A percentile compares a stretch with the other conserved stretches of the same genome.
phyloP scores from a whole-genome alignment of 179 eudicot species.

The Camellia oleifera region DNA sequence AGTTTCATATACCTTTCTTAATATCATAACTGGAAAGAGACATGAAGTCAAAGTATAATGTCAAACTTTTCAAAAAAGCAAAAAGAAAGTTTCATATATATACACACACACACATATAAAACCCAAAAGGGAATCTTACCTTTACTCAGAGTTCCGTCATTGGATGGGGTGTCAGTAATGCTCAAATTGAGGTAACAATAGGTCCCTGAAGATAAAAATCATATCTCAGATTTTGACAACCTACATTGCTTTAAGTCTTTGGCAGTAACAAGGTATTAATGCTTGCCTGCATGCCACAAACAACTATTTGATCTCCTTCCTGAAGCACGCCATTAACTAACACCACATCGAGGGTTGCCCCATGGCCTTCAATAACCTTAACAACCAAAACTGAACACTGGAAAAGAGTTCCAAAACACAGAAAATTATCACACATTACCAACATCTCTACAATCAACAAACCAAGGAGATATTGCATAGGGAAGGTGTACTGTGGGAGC shows the following conservation, averaged over 20 bases:
- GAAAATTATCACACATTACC: slow-evolving; percentile 18
- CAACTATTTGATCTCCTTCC: slow-evolving; percentile 94
- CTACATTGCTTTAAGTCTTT: slow-evolving; percentile 4
- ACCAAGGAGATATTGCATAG: background rate
- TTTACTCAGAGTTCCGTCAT: slow-evolving; percentile 95
- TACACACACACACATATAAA: too few relatives aligned
- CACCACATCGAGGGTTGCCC: slow-evolving; percentile 92
- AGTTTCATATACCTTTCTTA: background rate
- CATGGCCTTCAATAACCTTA: slow-evolving; percentile 94
- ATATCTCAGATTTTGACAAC: slow-evolving; percentile 3
- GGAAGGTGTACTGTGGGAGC: background rate
- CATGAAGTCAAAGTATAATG: background rate
- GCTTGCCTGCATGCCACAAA: slow-evolving; percentile 90
- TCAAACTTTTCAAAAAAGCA: background rate
- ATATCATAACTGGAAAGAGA: background rate
- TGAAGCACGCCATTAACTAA: slow-evolving; percentile 91
- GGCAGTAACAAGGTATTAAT: slow-evolving; percentile 3
- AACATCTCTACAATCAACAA: background rate
- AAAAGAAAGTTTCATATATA: background rate
- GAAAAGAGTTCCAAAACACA: slow-evolving; percentile 12
- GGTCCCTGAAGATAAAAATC: slow-evolving; percentile 57
- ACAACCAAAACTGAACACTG: slow-evolving; percentile 98
- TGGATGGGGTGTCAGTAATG: slow-evolving; percentile 92
- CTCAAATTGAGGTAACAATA: slow-evolving; percentile 76
- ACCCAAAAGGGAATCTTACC: slow-evolving; percentile 35